phyloP scores from a whole-genome alignment of 2,329 filamentous ascomycete genomes.

The Davidsoniella eucalypti region DNA sequence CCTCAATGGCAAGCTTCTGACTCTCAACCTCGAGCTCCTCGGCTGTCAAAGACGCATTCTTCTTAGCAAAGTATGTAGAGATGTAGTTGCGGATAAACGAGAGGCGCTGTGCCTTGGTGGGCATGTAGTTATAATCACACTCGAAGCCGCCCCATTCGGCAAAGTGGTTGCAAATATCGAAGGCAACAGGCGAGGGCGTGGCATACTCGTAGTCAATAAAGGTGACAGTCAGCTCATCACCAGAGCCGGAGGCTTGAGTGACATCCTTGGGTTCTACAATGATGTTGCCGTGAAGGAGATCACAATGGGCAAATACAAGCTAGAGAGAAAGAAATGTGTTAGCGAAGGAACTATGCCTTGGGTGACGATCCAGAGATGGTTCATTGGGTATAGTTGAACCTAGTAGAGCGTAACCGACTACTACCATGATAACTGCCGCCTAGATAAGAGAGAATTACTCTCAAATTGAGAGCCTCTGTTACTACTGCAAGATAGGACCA shows the following conservation, averaged over 20 bases:
- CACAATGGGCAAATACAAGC: constrained; percentile 89
- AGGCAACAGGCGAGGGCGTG: constrained; percentile 81
- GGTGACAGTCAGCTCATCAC: constrained; percentile 34
- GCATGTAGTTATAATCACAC: constrained; percentile 74
- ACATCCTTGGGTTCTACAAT: constrained; percentile 49
- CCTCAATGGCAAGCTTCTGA: constrained; percentile 55
- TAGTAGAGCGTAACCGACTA: too few species aligned
- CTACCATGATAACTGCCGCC: too few species aligned
- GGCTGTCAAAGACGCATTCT: constrained; percentile 16
- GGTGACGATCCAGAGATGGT: too few species aligned
- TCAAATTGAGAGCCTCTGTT: too few species aligned
- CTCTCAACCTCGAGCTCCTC: constrained; percentile 45
- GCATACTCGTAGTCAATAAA: constrained; percentile 99
- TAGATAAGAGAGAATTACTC: too few species aligned
- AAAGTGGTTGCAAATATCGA: constrained; percentile 96
- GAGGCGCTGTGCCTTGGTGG: constrained; percentile 57
- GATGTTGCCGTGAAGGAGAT: constrained; percentile 90
- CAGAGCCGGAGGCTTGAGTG: constrained; percentile 15
- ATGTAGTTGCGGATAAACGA: constrained; percentile 78
- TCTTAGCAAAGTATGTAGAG: constrained; percentile 47
- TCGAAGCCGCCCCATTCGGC: constrained; percentile 97
- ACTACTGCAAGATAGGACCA: background rate
- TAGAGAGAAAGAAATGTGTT: constrained; percentile 20
- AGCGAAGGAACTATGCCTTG: background rate
- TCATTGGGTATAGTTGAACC: too few species aligned